Conservation (phyloP, 192 early-diverging fungal species). For the Funneliformis geosporum region DNA sequence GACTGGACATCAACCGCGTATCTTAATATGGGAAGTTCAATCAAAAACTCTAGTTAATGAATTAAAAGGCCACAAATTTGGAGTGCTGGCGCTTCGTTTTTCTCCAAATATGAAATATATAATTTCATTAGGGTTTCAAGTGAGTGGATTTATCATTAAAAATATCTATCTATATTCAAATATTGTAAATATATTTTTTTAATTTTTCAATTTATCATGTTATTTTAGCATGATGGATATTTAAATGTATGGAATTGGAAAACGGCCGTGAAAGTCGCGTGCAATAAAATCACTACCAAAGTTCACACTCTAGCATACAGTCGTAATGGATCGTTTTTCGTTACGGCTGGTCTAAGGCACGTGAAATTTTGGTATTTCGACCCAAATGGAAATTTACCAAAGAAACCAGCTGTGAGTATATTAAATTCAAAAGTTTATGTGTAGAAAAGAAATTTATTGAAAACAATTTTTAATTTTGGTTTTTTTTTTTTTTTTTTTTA, state of each 20-base stretch:
- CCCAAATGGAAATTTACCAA: constrained; percentile 39
- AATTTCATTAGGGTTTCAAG: constrained; percentile 77
- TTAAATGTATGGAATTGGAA: constrained; percentile 85
- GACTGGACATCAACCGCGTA: constrained; percentile 78
- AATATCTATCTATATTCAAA: not conserved
- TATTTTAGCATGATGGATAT: constrained; percentile 74
- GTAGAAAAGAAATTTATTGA: not conserved
- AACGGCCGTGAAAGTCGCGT: constrained; percentile 59
- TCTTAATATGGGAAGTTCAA: constrained; percentile 71
- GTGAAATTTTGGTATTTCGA: constrained; percentile 82
- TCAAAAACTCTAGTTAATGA: constrained; percentile 56
- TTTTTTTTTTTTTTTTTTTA: not conserved
- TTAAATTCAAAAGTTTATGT: not conserved
- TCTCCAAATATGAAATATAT: constrained; percentile 69
- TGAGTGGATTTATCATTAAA: constrained; percentile 31
- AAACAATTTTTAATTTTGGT: too few species aligned
- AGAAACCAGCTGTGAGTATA: constrained; percentile 31
- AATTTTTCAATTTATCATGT: not conserved
- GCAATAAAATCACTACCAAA: constrained; percentile 64
- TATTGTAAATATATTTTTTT: not conserved
- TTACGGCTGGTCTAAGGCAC: constrained; percentile 77
- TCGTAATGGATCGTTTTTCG: constrained; percentile 63
- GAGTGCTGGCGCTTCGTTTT: constrained; percentile 66
- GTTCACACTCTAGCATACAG: constrained; percentile 67
- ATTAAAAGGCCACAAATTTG: constrained; percentile 77